Evolutionary conservation across 2,329 filamentous ascomycete species (phyloP), one percentile per base, ranked within the genome.

Genomic region (Sordariomycetes sp.): DNA sequence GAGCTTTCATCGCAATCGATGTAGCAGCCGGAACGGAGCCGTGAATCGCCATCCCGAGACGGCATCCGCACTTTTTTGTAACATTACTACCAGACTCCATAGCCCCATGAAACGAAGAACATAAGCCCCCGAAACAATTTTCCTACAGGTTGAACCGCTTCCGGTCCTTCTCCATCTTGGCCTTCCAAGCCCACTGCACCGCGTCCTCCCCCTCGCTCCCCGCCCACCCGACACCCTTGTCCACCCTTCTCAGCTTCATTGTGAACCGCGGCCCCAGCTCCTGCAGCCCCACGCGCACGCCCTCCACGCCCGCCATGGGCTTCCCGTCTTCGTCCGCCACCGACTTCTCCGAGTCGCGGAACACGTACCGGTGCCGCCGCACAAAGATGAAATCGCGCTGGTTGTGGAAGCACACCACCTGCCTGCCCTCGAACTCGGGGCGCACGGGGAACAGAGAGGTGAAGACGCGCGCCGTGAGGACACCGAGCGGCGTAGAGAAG

Each of bases 371-470:
- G 70, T 97, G 91, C 42, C 91, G 78, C 5, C 94, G 80, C 55
- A 97, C 79, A 69, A 99, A 99, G 64, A 97, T 94, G 70, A 92
- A 97, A 70, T 97, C 92, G 61, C 92, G 86, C 74, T 96, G 91
- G 64, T 96, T 96, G 71, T 96, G 90, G 56, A 96, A 73, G 1
- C 92, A 96, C 10, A 96, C 84, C 1, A 96, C 91, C 66, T 96
- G 91, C 25, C 92, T 78, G 4, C 92, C 92, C 62, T 87, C 79
- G 6, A 97, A 76, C 64, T 97, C 89, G 0, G 94, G 92, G 51
- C 83, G 81, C 0, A 85, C 81, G 0, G 92, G 94, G 70, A 74
- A 73, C 53, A 74, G 62, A 12, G 68, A 70, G 62, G 69, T 66
- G 74, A 99, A 94, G 1, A 96, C 75, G 65, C 90, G 85, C 10